Percentiles rank a stretch among this genome's conserved stretches.
phyloP scores from a whole-genome alignment of 306 rosid genomes.

The Astragalus glycyphyllos region DNA sequence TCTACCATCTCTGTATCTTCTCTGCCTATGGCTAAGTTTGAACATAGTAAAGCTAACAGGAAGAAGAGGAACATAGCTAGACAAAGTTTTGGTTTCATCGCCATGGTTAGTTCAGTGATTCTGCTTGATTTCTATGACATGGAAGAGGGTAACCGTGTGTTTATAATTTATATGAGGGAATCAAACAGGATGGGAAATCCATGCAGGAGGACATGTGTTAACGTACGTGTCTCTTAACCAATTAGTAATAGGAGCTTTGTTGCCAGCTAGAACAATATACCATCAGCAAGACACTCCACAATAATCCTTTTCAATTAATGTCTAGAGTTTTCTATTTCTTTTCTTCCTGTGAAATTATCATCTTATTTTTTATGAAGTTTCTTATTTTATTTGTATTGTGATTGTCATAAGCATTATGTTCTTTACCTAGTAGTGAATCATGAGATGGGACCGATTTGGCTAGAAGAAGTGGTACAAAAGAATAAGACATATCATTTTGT shows the following conservation, averaged over 20 bases:
- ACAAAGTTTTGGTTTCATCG: conserved; percentile 31
- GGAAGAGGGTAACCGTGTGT: background rate
- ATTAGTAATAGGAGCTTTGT: background rate
- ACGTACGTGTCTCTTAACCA: background rate
- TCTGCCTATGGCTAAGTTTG: conserved; percentile 13
- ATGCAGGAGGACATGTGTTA: conserved; percentile 33
- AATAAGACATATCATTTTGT: too few species aligned
- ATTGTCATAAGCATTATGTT: too few species aligned
- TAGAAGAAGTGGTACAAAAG: too few species aligned
- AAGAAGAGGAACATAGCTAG: conserved; percentile 31
- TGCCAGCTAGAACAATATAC: conserved; percentile 16
- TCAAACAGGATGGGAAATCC: background rate
- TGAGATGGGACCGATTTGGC: too few species aligned
- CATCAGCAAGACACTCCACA: background rate
- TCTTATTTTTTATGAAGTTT: too few species aligned
- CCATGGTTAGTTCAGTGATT: conserved; percentile 32
- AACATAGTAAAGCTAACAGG: conserved; percentile 30
- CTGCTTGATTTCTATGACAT: background rate
- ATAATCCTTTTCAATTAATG: background rate
- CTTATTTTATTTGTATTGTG: too few species aligned
- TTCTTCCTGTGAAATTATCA: too few species aligned
- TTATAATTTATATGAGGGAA: background rate
- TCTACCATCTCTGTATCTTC: conserved; percentile 50
- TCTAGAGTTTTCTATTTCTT: too few species aligned
- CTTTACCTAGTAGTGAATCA: too few species aligned